Base-by-base conservation (phyloP, 2,329 filamentous ascomycete species). In the Knufia petricola region DNA sequence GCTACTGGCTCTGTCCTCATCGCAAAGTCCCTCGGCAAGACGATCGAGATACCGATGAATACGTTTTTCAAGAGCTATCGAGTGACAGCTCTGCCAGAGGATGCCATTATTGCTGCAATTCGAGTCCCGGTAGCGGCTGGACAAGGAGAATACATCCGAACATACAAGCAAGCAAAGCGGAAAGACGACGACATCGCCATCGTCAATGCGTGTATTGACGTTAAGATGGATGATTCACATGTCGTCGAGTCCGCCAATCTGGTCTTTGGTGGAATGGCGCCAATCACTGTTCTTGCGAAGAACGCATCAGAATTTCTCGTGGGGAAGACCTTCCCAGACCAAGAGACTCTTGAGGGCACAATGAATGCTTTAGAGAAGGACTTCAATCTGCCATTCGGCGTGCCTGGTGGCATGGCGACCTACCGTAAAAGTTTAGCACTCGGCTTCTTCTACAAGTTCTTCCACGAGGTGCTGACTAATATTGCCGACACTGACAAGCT, bases 101-200 rank as follows among this genome's bases (percentile, higher is more conserved):
- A 95, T 62, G 87, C 87, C 1, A 79, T 96, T 54, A 90, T 98
- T 52, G 81, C 87, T 1, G 83, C 83, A 36, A 82, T 98, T 54
- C 79, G 84, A n/a, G 87, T 98, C 38, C 92, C 92, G 0, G 69
- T 85, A 2, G 84, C 85, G 0, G 74, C 74, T 2, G 75, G 81
- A 46, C 84, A 83, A 59, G 83, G 85, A 2, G 92, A 96, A 63
- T 87, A 82, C 62, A 84, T 95, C 63, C 78, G 85, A 37, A 83
- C 90, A 1, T 96, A 95, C 68, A 98, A 98, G 67, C 90, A 96
- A 64, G 81, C 92, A 0, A 98, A 98, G 72, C 74, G 92, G 56
- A 96, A 96, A 63, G 92, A 98, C 59, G 92, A 98, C 60, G 92
- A 98, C 62, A 96, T 98, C 62, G 92, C 92, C 1, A 96, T 98